These are phyloP conservation scores for Ramaria sp. DNA, from an alignment of 768 basidiomycete species.

Conservation along the genomic window DNA sequence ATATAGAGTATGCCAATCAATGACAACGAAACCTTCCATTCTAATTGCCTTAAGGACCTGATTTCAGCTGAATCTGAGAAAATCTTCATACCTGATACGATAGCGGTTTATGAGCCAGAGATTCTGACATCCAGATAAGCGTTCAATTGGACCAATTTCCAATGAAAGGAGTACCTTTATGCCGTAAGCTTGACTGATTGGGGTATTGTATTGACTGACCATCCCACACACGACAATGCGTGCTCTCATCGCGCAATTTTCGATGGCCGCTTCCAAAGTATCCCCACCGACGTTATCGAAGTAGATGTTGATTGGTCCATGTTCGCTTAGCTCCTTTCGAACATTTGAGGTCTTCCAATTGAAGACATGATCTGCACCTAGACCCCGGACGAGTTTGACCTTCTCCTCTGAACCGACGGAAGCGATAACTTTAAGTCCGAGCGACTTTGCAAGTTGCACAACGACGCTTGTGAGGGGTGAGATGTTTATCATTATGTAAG, in stretches of 20 bases:
- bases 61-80: too few species aligned
- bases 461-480: constrained; percentile 11
- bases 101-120: too few species aligned
- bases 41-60: too few species aligned
- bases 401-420: constrained; percentile 32
- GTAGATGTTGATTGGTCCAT: constrained; percentile 22
- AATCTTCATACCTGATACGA: too few species aligned
- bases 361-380: constrained; percentile 28
- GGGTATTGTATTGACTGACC: too few species aligned
- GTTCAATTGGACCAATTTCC: too few species aligned
- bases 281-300: constrained; percentile 28
- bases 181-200: too few species aligned
- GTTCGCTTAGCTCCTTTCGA: constrained; percentile 21
- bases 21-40: too few species aligned
- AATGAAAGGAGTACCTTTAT: too few species aligned
- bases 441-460: constrained; percentile 29
- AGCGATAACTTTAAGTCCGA: constrained; percentile 31
- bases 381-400: constrained; percentile 23
- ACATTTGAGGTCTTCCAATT: constrained; percentile 22
- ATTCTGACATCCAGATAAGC: too few species aligned
- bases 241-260: constrained; percentile 35
- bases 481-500: not conserved
- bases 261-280: constrained; percentile 44
- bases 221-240: too few species aligned
- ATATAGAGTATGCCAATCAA: too few species aligned